phyloP scores from a whole-genome alignment of 306 rosid genomes.

The Glycine latifolia region DNA sequence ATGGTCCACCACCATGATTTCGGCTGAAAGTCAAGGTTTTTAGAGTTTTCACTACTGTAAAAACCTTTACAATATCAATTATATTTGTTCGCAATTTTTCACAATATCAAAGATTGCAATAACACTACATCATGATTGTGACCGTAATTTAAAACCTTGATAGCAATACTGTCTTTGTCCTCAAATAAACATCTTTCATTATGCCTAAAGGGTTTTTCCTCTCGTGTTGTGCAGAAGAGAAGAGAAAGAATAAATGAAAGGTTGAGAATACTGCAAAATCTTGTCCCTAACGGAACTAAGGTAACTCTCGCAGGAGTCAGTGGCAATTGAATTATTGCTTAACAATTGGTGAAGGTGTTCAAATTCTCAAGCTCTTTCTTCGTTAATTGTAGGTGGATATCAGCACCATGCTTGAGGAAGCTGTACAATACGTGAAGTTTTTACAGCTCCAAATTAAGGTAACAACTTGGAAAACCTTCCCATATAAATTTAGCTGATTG shows the following conservation, averaged over 20 bases:
- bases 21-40: no score
- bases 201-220: background rate
- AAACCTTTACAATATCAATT: no score
- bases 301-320: conserved; percentile 42
- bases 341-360: background rate
- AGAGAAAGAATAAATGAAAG: conserved; percentile 93
- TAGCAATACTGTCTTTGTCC: background rate
- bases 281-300: conserved; percentile 94
- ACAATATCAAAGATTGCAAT: background rate
- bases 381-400: conserved; percentile 70
- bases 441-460: conserved; percentile 93
- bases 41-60: no score
- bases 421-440: conserved; percentile 86
- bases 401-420: conserved; percentile 97
- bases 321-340: conserved; percentile 1
- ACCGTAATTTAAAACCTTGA: background rate
- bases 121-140: background rate
- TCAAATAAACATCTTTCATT: background rate
- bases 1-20: no score
- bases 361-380: conserved; percentile 13
- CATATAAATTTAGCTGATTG: background rate
- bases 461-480: conserved; percentile 19
- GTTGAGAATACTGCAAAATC: conserved; percentile 73
- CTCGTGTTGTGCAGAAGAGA: conserved; percentile 69
- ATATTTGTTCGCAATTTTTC: no score